phyloP scores from a whole-genome alignment of 1,284 basidiomycete species.

The Psilocybe mexicana region DNA sequence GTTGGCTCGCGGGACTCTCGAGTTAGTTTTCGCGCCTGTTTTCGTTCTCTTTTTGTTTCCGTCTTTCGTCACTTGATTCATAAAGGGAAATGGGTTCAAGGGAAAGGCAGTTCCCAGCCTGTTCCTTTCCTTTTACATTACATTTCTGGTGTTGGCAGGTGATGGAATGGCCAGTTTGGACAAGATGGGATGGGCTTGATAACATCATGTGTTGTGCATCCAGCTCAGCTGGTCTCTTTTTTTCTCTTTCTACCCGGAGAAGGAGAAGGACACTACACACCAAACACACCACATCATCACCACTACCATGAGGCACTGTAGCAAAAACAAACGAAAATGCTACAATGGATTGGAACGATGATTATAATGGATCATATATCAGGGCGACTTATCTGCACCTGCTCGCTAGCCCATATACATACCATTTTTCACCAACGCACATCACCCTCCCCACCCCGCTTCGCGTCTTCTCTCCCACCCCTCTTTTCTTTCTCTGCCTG shows the following conservation, averaged over 20 bases:
- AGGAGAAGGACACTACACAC: background rate
- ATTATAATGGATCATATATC: too few relatives aligned
- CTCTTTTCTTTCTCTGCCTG: background rate
- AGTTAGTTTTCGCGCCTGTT: background rate
- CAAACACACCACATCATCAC: too few relatives aligned
- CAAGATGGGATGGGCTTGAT: background rate
- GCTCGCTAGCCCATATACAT: background rate
- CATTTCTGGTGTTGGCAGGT: background rate
- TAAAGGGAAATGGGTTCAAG: background rate
- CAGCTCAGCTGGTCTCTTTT: background rate
- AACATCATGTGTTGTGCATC: background rate
- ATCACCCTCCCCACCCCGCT: too few relatives aligned
- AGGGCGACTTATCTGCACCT: slow-evolving; percentile 1
- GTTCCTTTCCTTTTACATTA: background rate
- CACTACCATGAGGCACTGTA: too few relatives aligned
- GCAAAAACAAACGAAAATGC: too few relatives aligned
- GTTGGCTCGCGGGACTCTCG: background rate
- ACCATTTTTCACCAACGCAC: background rate
- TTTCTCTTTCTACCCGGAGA: background rate
- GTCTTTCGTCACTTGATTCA: background rate
- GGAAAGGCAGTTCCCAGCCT: background rate
- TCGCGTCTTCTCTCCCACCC: background rate
- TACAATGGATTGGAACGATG: too few relatives aligned
- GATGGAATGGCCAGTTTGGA: background rate
- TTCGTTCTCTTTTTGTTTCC: background rate